Base-by-base conservation (phyloP, 352 stramenopile genomes). In the Phytophthora cryptogea region DNA sequence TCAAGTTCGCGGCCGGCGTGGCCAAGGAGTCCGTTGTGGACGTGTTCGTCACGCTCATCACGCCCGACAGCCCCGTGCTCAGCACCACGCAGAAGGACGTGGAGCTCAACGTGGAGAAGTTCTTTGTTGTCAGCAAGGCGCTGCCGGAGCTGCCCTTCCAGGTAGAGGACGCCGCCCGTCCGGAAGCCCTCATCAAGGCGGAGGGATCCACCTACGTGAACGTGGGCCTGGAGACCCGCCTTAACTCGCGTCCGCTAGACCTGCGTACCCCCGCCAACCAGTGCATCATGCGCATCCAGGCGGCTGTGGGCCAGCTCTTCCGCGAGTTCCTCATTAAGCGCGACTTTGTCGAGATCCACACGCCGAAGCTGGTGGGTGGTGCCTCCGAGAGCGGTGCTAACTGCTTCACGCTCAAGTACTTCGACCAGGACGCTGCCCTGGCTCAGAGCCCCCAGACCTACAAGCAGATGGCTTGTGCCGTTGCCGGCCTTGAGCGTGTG, bases 401-500 rank as follows among this genome's bases (percentile, higher is more conserved):
- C 70, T 98, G 98, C 46, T 99, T 99, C 71, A 99, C 83, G 53
- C 83, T 99, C 33, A 87, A 98, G 72, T 99, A 99, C 79, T 99
- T 99, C 78, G 97, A 98, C 64, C 80, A 98, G 69, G 76, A 94
- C 39, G 97, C 96, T 17, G 99, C 96, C 70, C 78, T 99, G 26
- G 97, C 97, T 48, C 92, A 98, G 78, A 96, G 88, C 59, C 98
- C 98, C 32, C 98, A 99, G 80, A 87, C 99, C 13, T 99, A 99
- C 87, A 99, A 99, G 82, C 98, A 99, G 70, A 99, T 99, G 94
- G 90, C 93, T 32, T 97, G 94, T 43, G 97, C 97, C 20, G 99
- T 97, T 71, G 94, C 95, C 37, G 98, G 97, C 27, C 98, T 99
- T 57, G 97, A 99, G 70, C 89, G 97, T 45, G 97, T 99, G 41